Conservation (phyloP, 768 basidiomycete genomes). For the Rhodotorula sphaerocarpa region DNA sequence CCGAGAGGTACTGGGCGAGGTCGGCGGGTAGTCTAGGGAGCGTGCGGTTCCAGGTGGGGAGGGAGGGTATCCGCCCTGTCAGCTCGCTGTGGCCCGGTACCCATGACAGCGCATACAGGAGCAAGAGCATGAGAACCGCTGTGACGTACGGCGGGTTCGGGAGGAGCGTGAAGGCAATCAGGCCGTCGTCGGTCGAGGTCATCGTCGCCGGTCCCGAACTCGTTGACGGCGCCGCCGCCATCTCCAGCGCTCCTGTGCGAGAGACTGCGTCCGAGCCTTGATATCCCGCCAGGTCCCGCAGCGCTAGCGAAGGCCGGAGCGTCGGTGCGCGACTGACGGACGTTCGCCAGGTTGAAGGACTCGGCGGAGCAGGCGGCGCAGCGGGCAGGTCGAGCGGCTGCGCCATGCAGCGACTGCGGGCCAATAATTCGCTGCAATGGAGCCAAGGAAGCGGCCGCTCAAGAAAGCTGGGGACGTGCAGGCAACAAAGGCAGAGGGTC, state of each 20-base stretch:
- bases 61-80: too few species aligned
- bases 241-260: not conserved
- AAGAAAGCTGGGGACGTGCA: too few species aligned
- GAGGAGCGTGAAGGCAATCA: not conserved
- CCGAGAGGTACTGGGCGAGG: constrained; percentile 26
- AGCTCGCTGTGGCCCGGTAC: too few species aligned
- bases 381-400: constrained; percentile 4
- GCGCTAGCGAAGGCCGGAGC: not conserved
- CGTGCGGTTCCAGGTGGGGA: not conserved
- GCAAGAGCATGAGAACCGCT: too few species aligned
- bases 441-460: too few species aligned
- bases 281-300: too few species aligned
- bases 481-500: too few species aligned
- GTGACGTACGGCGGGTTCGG: constrained; percentile 7
- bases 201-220: not conserved
- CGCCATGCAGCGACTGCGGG: too few species aligned
- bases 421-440: too few species aligned
- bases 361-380: not conserved
- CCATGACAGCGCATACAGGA: too few species aligned
- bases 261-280: not conserved
- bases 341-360: not conserved
- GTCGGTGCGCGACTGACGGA: not conserved
- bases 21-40: constrained; percentile 15
- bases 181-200: not conserved
- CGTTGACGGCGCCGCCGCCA: not conserved